Percentiles rank a stretch among this genome's conserved stretches.
Evolutionary conservation across 2,329 filamentous ascomycete species (phyloP).

Genomic region (Blastomyces emzantsi): DNA sequence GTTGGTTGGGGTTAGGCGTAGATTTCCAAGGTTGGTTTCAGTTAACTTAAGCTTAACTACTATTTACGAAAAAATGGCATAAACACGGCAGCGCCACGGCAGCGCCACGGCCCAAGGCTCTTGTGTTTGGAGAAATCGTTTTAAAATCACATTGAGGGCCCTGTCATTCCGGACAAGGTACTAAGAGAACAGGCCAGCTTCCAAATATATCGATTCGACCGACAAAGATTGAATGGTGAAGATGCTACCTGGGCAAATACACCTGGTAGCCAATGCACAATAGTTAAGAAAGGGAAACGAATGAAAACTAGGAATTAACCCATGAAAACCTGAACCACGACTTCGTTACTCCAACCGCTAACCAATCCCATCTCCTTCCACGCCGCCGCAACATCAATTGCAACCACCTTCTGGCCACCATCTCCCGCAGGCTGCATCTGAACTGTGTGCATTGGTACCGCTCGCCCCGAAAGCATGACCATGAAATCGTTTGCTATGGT

Average conservation of each 20-base stretch:
- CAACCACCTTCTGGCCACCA: constrained; percentile 51
- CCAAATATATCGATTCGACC: neutral
- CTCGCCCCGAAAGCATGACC: constrained; percentile 61
- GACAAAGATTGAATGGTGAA: neutral
- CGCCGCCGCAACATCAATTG: constrained; percentile 66
- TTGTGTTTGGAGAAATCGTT: neutral
- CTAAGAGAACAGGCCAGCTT: neutral
- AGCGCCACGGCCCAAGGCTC: neutral
- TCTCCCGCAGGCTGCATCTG: constrained; percentile 32
- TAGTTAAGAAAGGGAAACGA: neutral
- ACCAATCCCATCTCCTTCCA: constrained; percentile 66
- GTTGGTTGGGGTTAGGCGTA: neutral
- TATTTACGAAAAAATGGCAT: too few species aligned
- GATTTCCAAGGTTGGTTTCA: too few species aligned
- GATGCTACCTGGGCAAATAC: neutral
- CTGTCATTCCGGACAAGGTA: neutral
- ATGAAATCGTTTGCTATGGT: constrained; percentile 59
- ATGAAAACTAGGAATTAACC: constrained; percentile 15
- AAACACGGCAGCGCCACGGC: neutral
- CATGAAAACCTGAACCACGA: constrained; percentile 56
- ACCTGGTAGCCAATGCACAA: neutral
- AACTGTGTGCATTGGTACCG: constrained; percentile 60
- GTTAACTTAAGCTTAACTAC: too few species aligned
- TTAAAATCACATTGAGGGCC: neutral
- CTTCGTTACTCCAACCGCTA: constrained; percentile 71